Evolutionary conservation across 345 rosid species (phyloP).

Genomic region (Nasturtium officinale): DNA sequence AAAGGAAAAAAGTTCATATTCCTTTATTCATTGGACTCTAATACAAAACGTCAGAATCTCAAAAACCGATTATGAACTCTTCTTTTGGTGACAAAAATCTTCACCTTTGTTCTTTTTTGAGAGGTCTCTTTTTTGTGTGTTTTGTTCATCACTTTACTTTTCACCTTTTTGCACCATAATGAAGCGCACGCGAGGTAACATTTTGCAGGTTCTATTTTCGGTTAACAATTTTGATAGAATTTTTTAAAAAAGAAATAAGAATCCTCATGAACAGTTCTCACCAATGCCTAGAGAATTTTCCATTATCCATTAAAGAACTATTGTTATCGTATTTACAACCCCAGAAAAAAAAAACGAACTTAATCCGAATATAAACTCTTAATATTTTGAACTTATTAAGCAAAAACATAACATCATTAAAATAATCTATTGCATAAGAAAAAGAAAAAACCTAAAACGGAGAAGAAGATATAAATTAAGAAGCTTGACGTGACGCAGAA

Average conservation of each 20-base stretch:
- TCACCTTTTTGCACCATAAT: neutral
- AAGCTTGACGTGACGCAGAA: conserved; percentile 55
- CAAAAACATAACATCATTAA: neutral
- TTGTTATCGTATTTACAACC: conserved; percentile 17
- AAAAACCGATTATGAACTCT: conserved; percentile 38
- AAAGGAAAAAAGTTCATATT: conserved; percentile 31
- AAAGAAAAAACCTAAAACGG: conserved; percentile 1
- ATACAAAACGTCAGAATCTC: conserved; percentile 40
- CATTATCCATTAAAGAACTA: conserved; percentile 1
- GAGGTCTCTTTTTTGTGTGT: conserved; percentile 11
- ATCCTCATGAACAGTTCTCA: neutral
- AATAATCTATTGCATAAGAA: neutral
- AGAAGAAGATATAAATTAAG: neutral
- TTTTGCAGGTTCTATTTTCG: neutral
- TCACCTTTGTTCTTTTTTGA: conserved; percentile 18
- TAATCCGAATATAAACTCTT: neutral
- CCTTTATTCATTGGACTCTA: conserved; percentile 38
- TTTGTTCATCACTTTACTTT: conserved; percentile 23
- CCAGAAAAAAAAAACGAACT: neutral
- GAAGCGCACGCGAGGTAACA: conserved; percentile 30
- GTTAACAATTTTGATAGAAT: too few relatives aligned
- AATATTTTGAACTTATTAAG: neutral
- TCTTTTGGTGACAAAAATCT: conserved; percentile 26
- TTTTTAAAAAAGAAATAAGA: too few relatives aligned
- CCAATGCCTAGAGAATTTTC: neutral